Evolutionary conservation across 192 early-diverging fungal genomes (phyloP), one percentile per base, ranked within the genome.

Genomic region (Chytriomyces hyalinus): DNA sequence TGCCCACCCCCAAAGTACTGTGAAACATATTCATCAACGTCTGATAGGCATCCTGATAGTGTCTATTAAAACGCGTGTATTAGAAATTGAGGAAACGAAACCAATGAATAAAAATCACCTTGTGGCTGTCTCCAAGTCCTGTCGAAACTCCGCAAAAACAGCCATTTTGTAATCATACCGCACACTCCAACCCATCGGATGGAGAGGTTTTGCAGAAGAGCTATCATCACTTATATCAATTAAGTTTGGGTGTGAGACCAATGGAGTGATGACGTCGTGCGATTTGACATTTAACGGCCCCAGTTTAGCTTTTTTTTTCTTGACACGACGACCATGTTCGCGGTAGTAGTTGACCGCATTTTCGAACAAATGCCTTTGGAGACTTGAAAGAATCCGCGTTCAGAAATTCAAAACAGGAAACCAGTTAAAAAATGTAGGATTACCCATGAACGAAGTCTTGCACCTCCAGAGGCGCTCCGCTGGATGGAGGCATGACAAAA

Each of bases 161-260:
- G 50, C 88, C 28, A 85, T 46, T 70, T 96, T 96, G 65, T 85
- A 93, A 65, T 96, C 93, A 75, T 96, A 95, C 13, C 94, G 87
- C 2, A 92, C 70, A 65, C 87, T 81, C 94, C 94, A 96, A 6
- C 94, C 95, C 48, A 62, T 28, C 0, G 82, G 67, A 49, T 70
- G 45, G 48, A 88, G 68, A 36, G 80, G 79, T 59, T 81, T 73
- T 4, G 79, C 67, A 36, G 48, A n/a, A 9, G 47, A 13, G 26
- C 1, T 22, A 7, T 28, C 10, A 49, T 75, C 73, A 36, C 11
- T 59, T 20, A 24, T 49, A 67, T 67, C 66, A 48, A 75, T 64
- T n/a, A 75, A 36, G 44, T 75, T 66, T 22, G 80, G 60, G 36
- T 17, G 53, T 0, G 49, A 59, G 24, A n/a, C 28, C 26, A 74